Conservation (phyloP, 257 asterid species). For the Nicotiana noctiflora region DNA sequence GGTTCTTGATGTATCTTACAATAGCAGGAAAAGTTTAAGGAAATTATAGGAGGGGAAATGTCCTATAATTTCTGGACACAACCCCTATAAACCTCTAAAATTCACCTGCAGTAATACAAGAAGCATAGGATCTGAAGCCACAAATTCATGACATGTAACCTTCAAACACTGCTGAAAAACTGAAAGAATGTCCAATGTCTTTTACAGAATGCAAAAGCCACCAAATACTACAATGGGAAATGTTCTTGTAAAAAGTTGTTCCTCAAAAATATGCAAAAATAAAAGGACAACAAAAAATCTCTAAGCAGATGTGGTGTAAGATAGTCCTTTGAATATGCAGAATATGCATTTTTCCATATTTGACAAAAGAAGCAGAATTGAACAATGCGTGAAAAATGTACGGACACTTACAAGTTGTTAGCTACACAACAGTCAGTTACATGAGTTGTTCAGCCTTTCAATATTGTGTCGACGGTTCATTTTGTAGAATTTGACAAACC, state of each 20-base stretch:
- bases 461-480: not conserved
- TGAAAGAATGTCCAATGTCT: too few relatives aligned
- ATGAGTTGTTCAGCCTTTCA: not conserved
- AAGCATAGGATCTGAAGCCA: too few relatives aligned
- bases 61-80: too few relatives aligned
- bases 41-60: too few relatives aligned
- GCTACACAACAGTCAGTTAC: not conserved
- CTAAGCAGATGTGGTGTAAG: not conserved
- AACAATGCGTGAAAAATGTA: not conserved
- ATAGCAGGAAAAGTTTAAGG: not conserved
- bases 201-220: not conserved
- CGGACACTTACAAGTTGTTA: not conserved
- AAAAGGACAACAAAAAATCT: too few relatives aligned
- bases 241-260: not conserved
- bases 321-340: not conserved
- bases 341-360: not conserved
- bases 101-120: too few relatives aligned
- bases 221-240: not conserved
- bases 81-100: too few relatives aligned
- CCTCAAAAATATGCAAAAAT: not conserved
- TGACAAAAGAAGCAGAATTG: not conserved
- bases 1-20: too few relatives aligned
- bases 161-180: too few relatives aligned
- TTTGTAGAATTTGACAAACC: slow-evolving; percentile 13
- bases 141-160: too few relatives aligned